Base-by-base conservation (phyloP, 2,329 filamentous ascomycete species). In the Alternaria sp. region DNA sequence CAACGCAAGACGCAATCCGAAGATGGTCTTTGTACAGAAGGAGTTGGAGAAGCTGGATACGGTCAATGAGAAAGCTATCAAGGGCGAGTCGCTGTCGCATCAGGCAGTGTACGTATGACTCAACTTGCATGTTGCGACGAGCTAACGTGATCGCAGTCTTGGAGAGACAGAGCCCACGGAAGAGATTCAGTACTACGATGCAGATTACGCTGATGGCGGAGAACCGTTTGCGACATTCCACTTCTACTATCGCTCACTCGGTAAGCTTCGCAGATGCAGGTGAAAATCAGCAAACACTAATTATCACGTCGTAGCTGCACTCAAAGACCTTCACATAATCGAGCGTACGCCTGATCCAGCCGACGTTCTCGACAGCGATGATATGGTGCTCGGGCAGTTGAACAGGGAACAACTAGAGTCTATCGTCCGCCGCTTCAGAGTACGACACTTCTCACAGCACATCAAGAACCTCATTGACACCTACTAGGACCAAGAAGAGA, bases 301-400 rank as follows among this genome's bases (percentile, higher is more conserved):
- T 2, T 15, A 7, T 21, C 3, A 15, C 7, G 3, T 21, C 4
- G 17, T 40, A 67, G 66, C 40, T 3, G 63, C 63, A 0, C 67
- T 80, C 5, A 73, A 79, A 66, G 65, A 67, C n/a, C 67, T 79
- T 8, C 51, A 68, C 45, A 66, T 80, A n/a, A 66, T 80, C 8
- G 63, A 62, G 2, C 63, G 69, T 13, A 67, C 67, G 1, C 75
- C 71, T 2, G 68, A 63, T 3, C 76, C 73, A 3, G 19, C 59
- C 28, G 59, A 64, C 9, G 25, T 67, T 10, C 23, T 57, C 7
- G 46, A 60, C 8, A 36, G 52, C 45, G 54, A 64, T 17, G 59
- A 63, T 5, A 51, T 44, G 4, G 30, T 55, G 5, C 21, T 68
- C 19, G 55, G 50, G 0, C 59, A 62, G 15, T 5, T 65, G 50